Evolutionary conservation across 169 alveolate genomes (phyloP), one percentile per base, ranked within the genome.

Genomic region (Toxoplasma gondii): DNA sequence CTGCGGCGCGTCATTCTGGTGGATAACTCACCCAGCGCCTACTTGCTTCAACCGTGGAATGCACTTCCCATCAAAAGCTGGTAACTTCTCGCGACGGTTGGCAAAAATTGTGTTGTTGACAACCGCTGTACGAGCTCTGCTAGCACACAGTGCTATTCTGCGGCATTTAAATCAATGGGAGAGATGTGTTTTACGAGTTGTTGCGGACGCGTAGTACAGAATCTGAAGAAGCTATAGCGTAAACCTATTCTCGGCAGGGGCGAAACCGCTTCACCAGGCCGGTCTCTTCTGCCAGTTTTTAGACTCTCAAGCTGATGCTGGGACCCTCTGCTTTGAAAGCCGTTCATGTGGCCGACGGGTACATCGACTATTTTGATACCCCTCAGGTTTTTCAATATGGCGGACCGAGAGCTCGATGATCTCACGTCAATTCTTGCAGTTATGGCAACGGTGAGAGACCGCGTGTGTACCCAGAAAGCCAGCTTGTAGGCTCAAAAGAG

Each of bases 11-110:
- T 98, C 29, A 97, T 98, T 36, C 97, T 98, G 34, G 95, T 98
- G 80, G 99, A 98, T 93, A 98, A 99, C 96, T 98, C 99, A 39
- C 98, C 99, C n/a, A 95, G 97, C 80, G 97, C 98, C 45, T 98
- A 98, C 93, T 88, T 97, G 41, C 96, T 98, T 88, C 98, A 98
- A 91, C 99, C 99, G 49, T 98, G 98, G 91, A 98, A 98, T 94
- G 99, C 99, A 27, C 95, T 99, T 43, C 98, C 99, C 81, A 98
- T 98, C 90, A 95, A 96, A 64, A 97, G 98, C 93, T 99, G 99
- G 98, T 96, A 95, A 39, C 96, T 39, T 31, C 92, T 49, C 58
- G 58, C 22, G 12, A 49, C 4, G 58, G 58, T 12, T 49, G 58
- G 58, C 19, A 54, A 24, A 41, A 54, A 24, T 5, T 45, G 67